Base-by-base conservation (phyloP, 225 moss, liverwort and hornwort genomes). In the Asterella californica region DNA sequence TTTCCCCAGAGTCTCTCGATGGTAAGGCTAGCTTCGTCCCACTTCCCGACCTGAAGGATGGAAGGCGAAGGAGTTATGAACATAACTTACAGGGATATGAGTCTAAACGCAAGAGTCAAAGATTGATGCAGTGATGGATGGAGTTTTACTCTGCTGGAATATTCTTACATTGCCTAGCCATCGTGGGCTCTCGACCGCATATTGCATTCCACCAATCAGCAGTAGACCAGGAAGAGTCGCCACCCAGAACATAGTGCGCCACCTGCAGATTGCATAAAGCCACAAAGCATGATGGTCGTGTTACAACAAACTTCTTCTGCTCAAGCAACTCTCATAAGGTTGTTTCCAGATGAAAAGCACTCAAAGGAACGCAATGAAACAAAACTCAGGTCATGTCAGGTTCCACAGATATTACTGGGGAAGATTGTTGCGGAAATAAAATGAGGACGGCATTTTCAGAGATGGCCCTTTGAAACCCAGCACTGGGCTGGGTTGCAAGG, bases 231-330 rank as follows among this genome's bases (percentile, higher is more conserved):
- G 99, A 83, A 99, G 81, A 21, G 95, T 87, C 84, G 92, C 95
- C 65, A 88, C 81, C 95, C 91, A 94, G 33, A 99, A 87, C 95
- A 99, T 99, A 45, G 89, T 93, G 83, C 99, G 90, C 99, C 99
- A 99, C 99, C 99, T 99, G 83, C 32, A 57, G 32, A 55, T 76
- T 79, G 64, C 52, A 81, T 4, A 60, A 75, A 19, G n/a, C 36
- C 10, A 29, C 42, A 42, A 42, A 42, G 42, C 42, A 42, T 42
- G 42, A 57, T 24, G 57, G 15, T 57, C 6, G 10, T 21, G 24
- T 4, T 7, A 27, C 11, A 61, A 25, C 5, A 60, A 27, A 30
- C 63, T 63, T 29, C 14, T 42, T 45, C 24, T 63, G n/a, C 21
- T 42, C 45, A 21, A 60, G 18, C 18, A 7, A 36, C 2, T 78